phyloP scores from a whole-genome alignment of 306 rosid species.

The Lathyrus aphaca region DNA sequence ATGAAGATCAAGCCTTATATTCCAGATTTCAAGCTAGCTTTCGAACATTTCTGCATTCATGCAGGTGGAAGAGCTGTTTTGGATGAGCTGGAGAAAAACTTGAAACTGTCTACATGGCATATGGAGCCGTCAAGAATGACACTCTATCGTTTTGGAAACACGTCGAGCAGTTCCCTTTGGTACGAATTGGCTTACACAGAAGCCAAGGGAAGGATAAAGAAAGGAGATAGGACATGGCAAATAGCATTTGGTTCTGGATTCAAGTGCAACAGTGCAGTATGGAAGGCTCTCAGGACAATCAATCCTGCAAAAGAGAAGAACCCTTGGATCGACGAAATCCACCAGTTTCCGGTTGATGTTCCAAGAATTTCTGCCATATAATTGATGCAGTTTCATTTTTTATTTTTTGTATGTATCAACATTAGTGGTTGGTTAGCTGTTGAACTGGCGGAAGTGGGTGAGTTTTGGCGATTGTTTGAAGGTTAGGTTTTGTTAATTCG shows the following conservation, averaged over 20 bases:
- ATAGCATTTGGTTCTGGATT: conserved; percentile 93
- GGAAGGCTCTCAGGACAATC: conserved; percentile 78
- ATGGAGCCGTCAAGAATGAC: conserved; percentile 97
- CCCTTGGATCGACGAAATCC: conserved; percentile 80
- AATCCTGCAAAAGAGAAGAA: conserved; percentile 71
- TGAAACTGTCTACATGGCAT: conserved; percentile 79
- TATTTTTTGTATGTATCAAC: conserved; percentile 6
- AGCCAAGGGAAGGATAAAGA: conserved; percentile 79
- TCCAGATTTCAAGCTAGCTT: conserved; percentile 84
- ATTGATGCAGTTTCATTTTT: neutral
- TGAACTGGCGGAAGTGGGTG: conserved; percentile 10
- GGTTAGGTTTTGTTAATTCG: conserved; percentile 18
- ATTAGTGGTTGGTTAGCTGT: conserved; percentile 5
- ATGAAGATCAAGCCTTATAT: conserved; percentile 85
- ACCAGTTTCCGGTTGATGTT: conserved; percentile 72
- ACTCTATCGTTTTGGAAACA: conserved; percentile 82
- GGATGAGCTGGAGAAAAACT: conserved; percentile 82
- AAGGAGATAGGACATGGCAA: conserved; percentile 85
- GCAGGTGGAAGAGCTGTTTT: conserved; percentile 84
- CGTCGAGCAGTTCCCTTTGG: conserved; percentile 89
- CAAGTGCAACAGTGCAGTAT: conserved; percentile 88
- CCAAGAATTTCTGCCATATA: conserved; percentile 62
- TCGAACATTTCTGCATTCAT: conserved; percentile 85
- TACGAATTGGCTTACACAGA: conserved; percentile 74
- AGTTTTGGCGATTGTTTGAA: neutral